Conservation (phyloP, 2,329 filamentous ascomycete species). For the Periconia sp. region DNA sequence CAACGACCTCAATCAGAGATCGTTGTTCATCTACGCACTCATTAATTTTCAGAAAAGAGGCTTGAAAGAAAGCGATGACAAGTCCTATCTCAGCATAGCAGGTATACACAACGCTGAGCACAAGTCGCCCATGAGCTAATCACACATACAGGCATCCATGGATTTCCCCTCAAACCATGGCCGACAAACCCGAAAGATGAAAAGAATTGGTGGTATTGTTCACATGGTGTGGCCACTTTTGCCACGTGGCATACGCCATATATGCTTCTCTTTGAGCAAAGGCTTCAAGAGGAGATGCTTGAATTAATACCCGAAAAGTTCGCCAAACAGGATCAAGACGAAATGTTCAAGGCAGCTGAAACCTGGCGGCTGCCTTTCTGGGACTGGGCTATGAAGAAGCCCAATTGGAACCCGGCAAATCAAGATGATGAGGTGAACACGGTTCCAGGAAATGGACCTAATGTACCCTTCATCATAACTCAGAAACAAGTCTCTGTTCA, state of each 20-base stretch:
- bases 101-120: too few relatives aligned
- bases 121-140: too few relatives aligned
- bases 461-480: too few relatives aligned
- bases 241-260: not conserved
- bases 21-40: not conserved
- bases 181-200: too few relatives aligned
- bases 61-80: too few relatives aligned
- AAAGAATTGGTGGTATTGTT: not conserved
- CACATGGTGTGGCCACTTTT: not conserved
- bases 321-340: not conserved
- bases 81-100: too few relatives aligned
- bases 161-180: too few relatives aligned
- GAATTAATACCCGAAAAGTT: not conserved
- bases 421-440: not conserved
- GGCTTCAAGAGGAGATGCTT: not conserved
- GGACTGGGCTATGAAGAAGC: conserved; percentile 1
- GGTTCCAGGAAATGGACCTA: not conserved
- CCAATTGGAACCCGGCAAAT: not conserved
- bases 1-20: not conserved
- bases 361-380: not conserved
- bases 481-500: too few relatives aligned
- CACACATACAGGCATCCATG: too few relatives aligned
- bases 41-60: too few relatives aligned
- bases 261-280: conserved; percentile 1
- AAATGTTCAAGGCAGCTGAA: not conserved